Percentiles rank a stretch among this genome's conserved stretches.
These are phyloP conservation scores for Cerioporus squamosus DNA, from an alignment of 1,284 basidiomycete species.

Conservation along the genomic window DNA sequence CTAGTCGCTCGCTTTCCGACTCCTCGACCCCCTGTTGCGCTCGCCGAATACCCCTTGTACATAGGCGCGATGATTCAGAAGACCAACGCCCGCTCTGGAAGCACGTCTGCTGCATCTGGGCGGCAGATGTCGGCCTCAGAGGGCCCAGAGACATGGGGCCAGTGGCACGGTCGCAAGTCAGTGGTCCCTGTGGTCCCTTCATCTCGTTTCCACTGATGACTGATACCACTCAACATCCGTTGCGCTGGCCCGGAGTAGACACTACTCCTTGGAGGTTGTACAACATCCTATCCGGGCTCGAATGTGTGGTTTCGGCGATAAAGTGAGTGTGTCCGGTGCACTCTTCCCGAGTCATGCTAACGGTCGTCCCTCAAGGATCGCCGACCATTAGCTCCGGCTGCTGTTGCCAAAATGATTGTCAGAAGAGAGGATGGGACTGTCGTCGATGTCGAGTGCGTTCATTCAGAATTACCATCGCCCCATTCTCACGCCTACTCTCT, in stretches of 20 bases:
- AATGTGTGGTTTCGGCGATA: slow-evolving; percentile 95
- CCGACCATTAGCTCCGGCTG: slow-evolving; percentile 86
- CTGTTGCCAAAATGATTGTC: slow-evolving; percentile 83
- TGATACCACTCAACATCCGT: slow-evolving; percentile 15
- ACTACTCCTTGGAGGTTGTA: slow-evolving; percentile 82
- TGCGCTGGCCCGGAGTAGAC: slow-evolving; percentile 44
- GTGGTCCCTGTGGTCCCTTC: slow-evolving; percentile 35
- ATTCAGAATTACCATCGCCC: slow-evolving; percentile 11
- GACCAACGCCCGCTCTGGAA: slow-evolving; percentile 44
- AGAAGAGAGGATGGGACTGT: slow-evolving; percentile 66
- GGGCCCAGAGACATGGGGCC: slow-evolving; percentile 38
- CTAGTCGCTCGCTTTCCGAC: slow-evolving; percentile 14
- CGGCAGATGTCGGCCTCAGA: slow-evolving; percentile 29
- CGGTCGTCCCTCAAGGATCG: slow-evolving; percentile 66
- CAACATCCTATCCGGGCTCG: slow-evolving; percentile 88
- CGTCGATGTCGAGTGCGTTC: slow-evolving; percentile 77
- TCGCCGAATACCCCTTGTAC: slow-evolving; percentile 24
- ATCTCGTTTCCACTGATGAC: slow-evolving; percentile 10
- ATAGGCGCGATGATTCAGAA: slow-evolving; percentile 63
- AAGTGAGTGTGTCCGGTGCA: slow-evolving; percentile 53
- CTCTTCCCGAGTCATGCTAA: slow-evolving; percentile 6
- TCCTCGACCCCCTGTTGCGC: slow-evolving; percentile 19
- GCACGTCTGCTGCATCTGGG: slow-evolving; percentile 34
- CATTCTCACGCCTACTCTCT: slow-evolving; percentile 17
- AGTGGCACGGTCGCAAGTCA: slow-evolving; percentile 61